Percentiles rank a stretch among this genome's conserved stretches.
Conservation (phyloP, 495 filamentous ascomycete species). For the Xylona heveae region DNA sequence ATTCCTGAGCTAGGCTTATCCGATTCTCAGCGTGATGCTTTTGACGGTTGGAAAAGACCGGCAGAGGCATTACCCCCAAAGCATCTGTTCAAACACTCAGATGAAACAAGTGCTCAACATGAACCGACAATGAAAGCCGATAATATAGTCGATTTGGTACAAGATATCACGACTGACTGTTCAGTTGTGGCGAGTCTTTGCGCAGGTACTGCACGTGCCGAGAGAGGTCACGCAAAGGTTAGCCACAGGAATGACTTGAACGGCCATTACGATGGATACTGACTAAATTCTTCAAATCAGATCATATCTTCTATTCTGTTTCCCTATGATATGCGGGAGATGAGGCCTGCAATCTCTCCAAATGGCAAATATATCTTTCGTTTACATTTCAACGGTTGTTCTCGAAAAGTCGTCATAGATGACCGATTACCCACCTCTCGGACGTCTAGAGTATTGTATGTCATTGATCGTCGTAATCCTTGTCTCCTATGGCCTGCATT, state of each 20-base stretch:
- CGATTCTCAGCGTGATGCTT: slow-evolving; percentile 40
- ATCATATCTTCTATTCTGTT: slow-evolving; percentile 47
- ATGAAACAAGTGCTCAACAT: slow-evolving; percentile 8
- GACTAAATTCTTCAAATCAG: slow-evolving; percentile 19
- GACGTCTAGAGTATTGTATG: slow-evolving; percentile 49
- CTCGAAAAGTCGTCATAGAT: slow-evolving; percentile 71
- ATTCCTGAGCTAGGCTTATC: slow-evolving; percentile 46
- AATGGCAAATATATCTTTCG: slow-evolving; percentile 83
- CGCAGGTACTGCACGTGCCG: slow-evolving; percentile 45
- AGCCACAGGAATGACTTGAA: no score
- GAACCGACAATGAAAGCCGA: slow-evolving; percentile 30
- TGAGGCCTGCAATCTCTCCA: slow-evolving; percentile 35
- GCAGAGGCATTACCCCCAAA: slow-evolving; percentile 26
- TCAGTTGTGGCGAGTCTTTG: slow-evolving; percentile 94
- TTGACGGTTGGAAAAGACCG: slow-evolving; percentile 67
- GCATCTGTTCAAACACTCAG: slow-evolving; percentile 2
- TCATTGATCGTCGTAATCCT: slow-evolving; percentile 70
- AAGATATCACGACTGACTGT: slow-evolving; percentile 87
- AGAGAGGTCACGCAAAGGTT: slow-evolving; percentile 38
- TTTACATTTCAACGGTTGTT: slow-evolving; percentile 88
- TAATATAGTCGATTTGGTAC: slow-evolving; percentile 54
- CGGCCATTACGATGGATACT: background rate
- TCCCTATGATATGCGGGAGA: slow-evolving; percentile 38
- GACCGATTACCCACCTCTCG: slow-evolving; percentile 74
- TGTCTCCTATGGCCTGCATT: slow-evolving; percentile 75